These are phyloP conservation scores for Monosporozyma yasuniensis DNA, from an alignment of 805 yeast genomes.

Conservation along the genomic window DNA sequence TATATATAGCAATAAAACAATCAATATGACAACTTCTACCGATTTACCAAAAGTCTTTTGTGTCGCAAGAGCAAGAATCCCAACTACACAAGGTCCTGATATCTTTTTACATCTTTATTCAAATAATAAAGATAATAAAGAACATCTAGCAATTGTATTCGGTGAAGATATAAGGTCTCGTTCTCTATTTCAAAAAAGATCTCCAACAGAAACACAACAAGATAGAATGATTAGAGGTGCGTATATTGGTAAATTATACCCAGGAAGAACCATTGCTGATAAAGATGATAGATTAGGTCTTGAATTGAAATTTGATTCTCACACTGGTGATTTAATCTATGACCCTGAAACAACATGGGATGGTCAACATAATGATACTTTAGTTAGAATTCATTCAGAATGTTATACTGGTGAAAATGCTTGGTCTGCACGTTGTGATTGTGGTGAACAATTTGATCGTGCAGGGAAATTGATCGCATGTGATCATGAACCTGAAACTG, in stretches of 20 bases:
- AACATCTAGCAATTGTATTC: slow-evolving; percentile 93
- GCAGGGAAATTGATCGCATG: slow-evolving; percentile 79
- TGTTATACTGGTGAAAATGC: slow-evolving; percentile 99
- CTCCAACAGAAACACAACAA: slow-evolving; percentile 65
- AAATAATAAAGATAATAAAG: slow-evolving; percentile 81
- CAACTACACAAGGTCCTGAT: slow-evolving; percentile 92
- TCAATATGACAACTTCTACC: slow-evolving; percentile 7
- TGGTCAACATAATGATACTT: slow-evolving; percentile 31
- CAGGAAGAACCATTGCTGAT: slow-evolving; percentile 74
- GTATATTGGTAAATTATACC: slow-evolving; percentile 78
- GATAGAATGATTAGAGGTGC: slow-evolving; percentile 99
- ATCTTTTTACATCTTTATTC: slow-evolving; percentile 84
- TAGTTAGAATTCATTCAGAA: slow-evolving; percentile 90
- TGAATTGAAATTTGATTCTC: slow-evolving; percentile 34
- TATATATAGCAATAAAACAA: too few species aligned
- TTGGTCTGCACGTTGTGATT: slow-evolving; percentile 98
- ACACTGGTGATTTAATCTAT: slow-evolving; percentile 29
- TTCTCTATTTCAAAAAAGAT: slow-evolving; percentile 51
- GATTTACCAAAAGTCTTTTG: slow-evolving; percentile 71
- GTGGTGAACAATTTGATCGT: slow-evolving; percentile 98
- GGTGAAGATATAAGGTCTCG: slow-evolving; percentile 83
- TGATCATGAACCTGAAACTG: slow-evolving; percentile 21
- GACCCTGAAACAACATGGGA: slow-evolving; percentile 22
- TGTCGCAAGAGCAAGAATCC: slow-evolving; percentile 90
- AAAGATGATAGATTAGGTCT: slow-evolving; percentile 39